Evolutionary conservation across 345 rosid genomes (phyloP).

Genomic region (Acer negundo): DNA sequence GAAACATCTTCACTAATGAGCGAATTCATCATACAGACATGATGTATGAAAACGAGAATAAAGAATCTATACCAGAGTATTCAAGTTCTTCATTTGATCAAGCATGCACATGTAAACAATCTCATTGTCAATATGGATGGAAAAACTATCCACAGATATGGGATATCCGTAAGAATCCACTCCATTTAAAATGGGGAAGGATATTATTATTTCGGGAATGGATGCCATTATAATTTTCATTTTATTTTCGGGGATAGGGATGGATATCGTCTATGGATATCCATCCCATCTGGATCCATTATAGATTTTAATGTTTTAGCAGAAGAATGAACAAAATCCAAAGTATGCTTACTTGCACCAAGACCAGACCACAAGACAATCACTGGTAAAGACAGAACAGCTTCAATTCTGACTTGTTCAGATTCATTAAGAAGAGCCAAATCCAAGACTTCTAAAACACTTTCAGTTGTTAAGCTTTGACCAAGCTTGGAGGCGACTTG

Average conservation of each 20-base stretch:
- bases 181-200: no score
- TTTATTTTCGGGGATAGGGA: no score
- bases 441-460: slow-evolving; percentile 61
- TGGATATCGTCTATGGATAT: no score
- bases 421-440: slow-evolving; percentile 67
- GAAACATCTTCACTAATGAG: neutral
- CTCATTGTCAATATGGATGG: no score
- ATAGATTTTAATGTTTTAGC: no score
- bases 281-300: no score
- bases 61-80: slow-evolving; percentile 63
- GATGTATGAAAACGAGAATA: neutral
- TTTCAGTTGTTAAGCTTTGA: slow-evolving; percentile 38
- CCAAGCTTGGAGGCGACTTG: slow-evolving; percentile 75
- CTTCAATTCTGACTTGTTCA: slow-evolving; percentile 79
- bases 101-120: slow-evolving; percentile 66
- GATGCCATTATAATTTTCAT: no score
- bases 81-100: slow-evolving; percentile 69
- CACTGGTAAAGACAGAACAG: slow-evolving; percentile 68
- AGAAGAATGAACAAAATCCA: slow-evolving; percentile 1
- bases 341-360: slow-evolving; percentile 64
- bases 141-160: no score
- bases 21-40: neutral
- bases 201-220: no score
- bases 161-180: no score
- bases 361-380: slow-evolving; percentile 61